Evolutionary conservation across 345 rosid genomes (phyloP).

Genomic region (Eucalyptus coolabah): DNA sequence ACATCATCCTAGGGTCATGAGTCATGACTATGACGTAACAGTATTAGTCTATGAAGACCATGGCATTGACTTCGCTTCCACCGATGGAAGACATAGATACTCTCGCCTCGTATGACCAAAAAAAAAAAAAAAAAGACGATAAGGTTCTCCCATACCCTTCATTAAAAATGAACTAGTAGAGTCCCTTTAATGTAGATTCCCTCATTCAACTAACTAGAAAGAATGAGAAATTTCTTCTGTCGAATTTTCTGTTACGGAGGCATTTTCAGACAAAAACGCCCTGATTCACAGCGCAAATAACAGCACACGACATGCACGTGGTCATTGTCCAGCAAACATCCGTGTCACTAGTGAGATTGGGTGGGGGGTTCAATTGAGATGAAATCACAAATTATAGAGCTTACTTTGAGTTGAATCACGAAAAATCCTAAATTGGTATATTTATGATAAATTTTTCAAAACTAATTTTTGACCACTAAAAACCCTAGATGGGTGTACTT

Average conservation of each 20-base stretch:
- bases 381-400: no score
- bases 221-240: no score
- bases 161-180: no score
- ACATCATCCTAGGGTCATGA: not conserved
- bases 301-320: not conserved
- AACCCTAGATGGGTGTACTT: accelerated
- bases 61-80: not conserved
- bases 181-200: no score
- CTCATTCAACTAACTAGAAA: no score
- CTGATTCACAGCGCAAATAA: not conserved
- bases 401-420: no score
- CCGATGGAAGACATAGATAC: not conserved
- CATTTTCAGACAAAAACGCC: not conserved
- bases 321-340: not conserved
- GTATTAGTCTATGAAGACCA: not conserved
- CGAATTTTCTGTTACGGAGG: accelerated
- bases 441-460: accelerated
- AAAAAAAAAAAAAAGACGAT: no score
- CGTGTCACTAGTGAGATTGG: not conserved
- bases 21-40: not conserved
- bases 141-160: no score
- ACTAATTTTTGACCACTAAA: no score
- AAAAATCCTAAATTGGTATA: no score
- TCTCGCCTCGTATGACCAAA: not conserved
- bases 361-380: not conserved